These are phyloP conservation scores for Globisporangium recalcitrans DNA, from an alignment of 352 stramenopile species.

Conservation along the genomic window DNA sequence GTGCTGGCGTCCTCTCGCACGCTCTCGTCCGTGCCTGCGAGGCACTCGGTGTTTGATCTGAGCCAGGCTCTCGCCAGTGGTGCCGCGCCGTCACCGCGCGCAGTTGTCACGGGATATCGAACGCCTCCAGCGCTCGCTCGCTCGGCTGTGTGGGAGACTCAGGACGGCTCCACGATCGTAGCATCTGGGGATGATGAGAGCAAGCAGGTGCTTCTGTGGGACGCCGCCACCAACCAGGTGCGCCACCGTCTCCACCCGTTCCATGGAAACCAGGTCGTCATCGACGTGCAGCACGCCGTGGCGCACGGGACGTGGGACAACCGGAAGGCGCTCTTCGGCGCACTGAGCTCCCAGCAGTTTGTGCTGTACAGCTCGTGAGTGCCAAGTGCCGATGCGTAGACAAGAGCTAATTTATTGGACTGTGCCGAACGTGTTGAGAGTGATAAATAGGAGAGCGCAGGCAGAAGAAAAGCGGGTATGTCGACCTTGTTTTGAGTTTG, in stretches of 20 bases:
- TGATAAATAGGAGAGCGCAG: background rate
- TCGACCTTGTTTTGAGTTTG: background rate
- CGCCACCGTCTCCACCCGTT: constrained; percentile 14
- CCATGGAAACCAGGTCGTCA: constrained; percentile 8
- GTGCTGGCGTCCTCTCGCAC: constrained; percentile 42
- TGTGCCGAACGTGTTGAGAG: background rate
- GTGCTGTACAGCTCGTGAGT: constrained; percentile 19
- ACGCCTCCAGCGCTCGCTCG: constrained; percentile 38
- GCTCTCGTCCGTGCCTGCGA: constrained; percentile 16
- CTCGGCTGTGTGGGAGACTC: constrained; percentile 35
- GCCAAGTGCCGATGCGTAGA: no score
- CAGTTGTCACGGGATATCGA: constrained; percentile 32
- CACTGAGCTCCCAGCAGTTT: constrained; percentile 26
- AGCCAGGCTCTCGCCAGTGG: constrained; percentile 5
- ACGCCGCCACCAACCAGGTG: constrained; percentile 15
- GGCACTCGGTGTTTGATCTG: constrained; percentile 45
- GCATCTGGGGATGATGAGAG: constrained; percentile 24
- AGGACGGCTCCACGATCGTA: constrained; percentile 6
- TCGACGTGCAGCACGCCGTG: constrained; percentile 35
- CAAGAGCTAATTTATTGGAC: constrained; percentile 1
- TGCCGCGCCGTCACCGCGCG: constrained; percentile 13
- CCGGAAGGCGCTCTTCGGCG: constrained; percentile 28
- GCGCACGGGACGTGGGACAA: constrained; percentile 21
- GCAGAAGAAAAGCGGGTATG: background rate
- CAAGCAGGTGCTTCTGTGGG: constrained; percentile 23